A percentile compares a stretch with the other conserved stretches of the same genome.
Conservation (phyloP, 2,329 filamentous ascomycete genomes). For the Ascochyta pisi region DNA sequence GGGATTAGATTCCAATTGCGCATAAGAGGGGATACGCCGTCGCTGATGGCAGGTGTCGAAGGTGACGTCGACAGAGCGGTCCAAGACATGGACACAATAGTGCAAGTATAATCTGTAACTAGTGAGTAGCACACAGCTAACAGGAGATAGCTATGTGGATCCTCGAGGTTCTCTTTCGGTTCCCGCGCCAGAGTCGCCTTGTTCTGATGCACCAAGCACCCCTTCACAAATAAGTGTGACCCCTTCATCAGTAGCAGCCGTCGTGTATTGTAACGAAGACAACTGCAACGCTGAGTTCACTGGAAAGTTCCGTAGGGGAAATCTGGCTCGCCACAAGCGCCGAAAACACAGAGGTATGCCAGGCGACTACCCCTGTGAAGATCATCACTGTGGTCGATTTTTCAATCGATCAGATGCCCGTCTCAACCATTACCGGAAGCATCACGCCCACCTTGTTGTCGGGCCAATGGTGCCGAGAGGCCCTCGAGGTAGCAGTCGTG, state of each 20-base stretch:
- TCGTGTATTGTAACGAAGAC: not conserved
- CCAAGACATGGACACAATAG: not conserved
- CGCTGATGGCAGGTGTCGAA: not conserved
- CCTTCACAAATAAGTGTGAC: not conserved
- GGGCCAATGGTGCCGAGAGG: not conserved
- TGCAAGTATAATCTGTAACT: not conserved
- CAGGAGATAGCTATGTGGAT: not conserved
- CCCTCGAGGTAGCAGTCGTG: not conserved
- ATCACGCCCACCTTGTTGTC: conserved; percentile 1
- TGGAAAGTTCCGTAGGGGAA: not conserved
- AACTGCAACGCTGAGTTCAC: not conserved
- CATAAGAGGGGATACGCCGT: not conserved
- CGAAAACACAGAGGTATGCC: not conserved
- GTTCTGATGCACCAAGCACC: not conserved
- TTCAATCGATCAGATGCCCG: conserved; percentile 14
- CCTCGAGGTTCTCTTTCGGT: not conserved
- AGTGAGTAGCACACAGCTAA: not conserved
- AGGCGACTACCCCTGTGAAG: not conserved
- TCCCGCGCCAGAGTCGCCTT: not conserved
- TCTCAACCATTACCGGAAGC: conserved; percentile 15
- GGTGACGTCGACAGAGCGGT: not conserved
- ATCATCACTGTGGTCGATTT: not conserved
- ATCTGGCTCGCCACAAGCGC: not conserved
- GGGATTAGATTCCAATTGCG: not conserved
- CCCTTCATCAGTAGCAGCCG: not conserved